These are phyloP conservation scores for Spinellus fusiger DNA, from an alignment of 192 early-diverging fungal genomes.

Conservation along the genomic window DNA sequence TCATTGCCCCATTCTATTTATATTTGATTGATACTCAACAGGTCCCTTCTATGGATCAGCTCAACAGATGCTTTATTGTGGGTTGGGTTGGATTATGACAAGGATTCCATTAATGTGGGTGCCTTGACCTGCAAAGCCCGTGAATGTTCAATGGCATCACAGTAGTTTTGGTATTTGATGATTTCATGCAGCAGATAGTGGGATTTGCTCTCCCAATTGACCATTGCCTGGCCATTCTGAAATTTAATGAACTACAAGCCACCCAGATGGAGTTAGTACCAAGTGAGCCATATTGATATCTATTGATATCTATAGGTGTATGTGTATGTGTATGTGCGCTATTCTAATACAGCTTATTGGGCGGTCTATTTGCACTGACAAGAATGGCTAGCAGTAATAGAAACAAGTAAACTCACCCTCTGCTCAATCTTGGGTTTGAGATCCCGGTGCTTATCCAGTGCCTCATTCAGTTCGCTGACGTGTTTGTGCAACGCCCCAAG, in stretches of 20 bases:
- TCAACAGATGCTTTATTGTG: not conserved
- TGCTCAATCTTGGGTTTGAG: constrained; percentile 35
- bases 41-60: too few relatives aligned
- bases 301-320: too few relatives aligned
- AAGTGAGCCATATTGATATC: too few relatives aligned
- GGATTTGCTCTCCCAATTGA: constrained; percentile 77
- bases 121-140: constrained; percentile 18
- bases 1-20: too few relatives aligned
- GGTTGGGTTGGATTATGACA: not conserved
- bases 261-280: not conserved
- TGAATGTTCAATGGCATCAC: constrained; percentile 61
- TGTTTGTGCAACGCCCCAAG: constrained; percentile 55
- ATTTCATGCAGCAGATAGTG: constrained; percentile 75
- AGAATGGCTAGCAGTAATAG: too few relatives aligned
- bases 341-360: too few relatives aligned
- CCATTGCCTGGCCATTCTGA: constrained; percentile 43
- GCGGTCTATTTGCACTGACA: not conserved
- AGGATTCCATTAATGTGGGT: not conserved
- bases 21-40: too few relatives aligned
- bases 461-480: constrained; percentile 55
- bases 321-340: too few relatives aligned
- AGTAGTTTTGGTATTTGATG: constrained; percentile 80
- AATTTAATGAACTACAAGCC: not conserved
- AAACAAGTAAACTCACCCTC: constrained; percentile 20
- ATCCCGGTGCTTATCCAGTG: constrained; percentile 64